Evolutionary conservation across 352 stramenopile genomes (phyloP), one percentile per base, ranked within the genome.

Genomic region (Pseudoperonospora humuli): DNA sequence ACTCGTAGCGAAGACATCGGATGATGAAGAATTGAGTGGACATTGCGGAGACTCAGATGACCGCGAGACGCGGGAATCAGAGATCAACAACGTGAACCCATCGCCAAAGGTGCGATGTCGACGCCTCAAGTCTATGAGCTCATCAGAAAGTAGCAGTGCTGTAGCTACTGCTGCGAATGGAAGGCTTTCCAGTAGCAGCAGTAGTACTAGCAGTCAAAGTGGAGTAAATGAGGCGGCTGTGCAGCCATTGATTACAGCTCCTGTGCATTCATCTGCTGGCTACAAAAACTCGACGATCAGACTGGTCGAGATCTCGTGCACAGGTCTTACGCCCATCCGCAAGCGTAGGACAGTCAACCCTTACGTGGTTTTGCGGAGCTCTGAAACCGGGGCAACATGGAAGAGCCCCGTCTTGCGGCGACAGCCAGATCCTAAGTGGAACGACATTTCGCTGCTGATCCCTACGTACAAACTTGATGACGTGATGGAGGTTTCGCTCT

Each of bases 401-500:
- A 80, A 80, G 32, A 80, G 69, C 23, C 60, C 63, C 1, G 59
- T 80, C 7, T 46, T 59, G 19, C 60, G 60, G 21, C 62, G 62
- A 34, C 49, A 75, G n/a, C 39, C 37, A 7, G 64, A 73, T 36
- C 68, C 68, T 15, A 62, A 52, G 45, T 77, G 65, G 68, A 61
- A 59, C 9, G 46, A 61, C 32, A 59, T 75, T 11, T 60, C 65
- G 0, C 35, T 85, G 7, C 59, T 59, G 15, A 57, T 78, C 27
- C 64, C 67, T 5, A 31, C 61, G 6, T 39, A 75, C 10, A 51
- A 62, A 17, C 41, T 35, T 3, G 45, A 47, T 17, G 63, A 70
- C 25, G 61, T 79, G 7, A 39, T 77, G 21, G 68, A 83, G 52
- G 64, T 84, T n/a, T 70, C 65, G 51, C 57, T 86, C 3, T 86